These are phyloP conservation scores for Aphanocladium album DNA, from an alignment of 2,329 filamentous ascomycete genomes.

Conservation along the genomic window DNA sequence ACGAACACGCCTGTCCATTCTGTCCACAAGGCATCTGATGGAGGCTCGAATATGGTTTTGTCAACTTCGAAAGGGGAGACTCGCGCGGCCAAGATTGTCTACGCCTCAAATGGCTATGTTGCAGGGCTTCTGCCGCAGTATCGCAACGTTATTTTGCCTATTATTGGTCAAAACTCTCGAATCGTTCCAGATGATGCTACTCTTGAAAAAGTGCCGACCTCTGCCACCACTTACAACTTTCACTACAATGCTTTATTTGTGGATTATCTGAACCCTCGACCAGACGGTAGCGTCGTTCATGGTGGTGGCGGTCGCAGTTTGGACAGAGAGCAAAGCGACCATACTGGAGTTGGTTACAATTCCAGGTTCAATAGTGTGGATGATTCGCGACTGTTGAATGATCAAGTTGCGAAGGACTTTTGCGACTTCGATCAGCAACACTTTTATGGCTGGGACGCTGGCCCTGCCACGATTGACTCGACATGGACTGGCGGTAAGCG, in stretches of 20 bases:
- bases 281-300: not conserved
- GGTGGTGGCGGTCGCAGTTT: not conserved
- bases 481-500: not conserved
- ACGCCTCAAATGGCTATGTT: conserved; percentile 26
- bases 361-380: not conserved
- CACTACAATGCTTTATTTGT: not conserved
- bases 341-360: not conserved
- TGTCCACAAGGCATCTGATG: not conserved
- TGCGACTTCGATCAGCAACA: not conserved
- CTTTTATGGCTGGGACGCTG: not conserved
- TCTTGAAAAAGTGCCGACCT: not conserved
- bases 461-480: not conserved
- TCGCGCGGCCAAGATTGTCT: conserved; percentile 19
- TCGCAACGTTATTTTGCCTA: conserved; percentile 18
- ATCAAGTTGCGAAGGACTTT: not conserved
- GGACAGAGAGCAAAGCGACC: not conserved
- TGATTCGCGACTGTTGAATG: not conserved
- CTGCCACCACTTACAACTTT: not conserved
- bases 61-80: conserved; percentile 20
- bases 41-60: not conserved
- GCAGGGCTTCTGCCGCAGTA: conserved; percentile 17
- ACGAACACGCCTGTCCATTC: conserved; percentile 10
- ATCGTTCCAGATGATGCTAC: not conserved
- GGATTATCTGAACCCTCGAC: conserved; percentile 1
- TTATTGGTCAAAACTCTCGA: conserved; percentile 17